A percentile compares a stretch with the other conserved stretches of the same genome.
phyloP scores from a whole-genome alignment of 1,284 basidiomycete species.

The Microbotryum silenes-acaulis region DNA sequence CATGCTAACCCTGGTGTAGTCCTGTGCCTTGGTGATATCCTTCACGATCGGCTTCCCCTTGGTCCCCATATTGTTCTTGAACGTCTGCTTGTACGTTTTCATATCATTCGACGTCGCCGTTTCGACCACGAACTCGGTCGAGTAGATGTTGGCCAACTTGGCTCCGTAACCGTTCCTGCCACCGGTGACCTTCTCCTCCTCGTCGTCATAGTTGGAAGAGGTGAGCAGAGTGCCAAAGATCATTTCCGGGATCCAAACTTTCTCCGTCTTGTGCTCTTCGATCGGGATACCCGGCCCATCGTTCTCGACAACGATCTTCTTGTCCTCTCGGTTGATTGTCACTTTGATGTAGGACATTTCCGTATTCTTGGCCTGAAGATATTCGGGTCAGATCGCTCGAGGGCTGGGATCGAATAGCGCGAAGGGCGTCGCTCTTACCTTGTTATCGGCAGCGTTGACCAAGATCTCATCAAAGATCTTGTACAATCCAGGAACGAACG shows the following conservation, averaged over 20 bases:
- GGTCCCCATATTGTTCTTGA: slow-evolving; percentile 86
- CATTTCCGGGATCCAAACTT: slow-evolving; percentile 92
- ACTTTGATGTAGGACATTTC: slow-evolving; percentile 85
- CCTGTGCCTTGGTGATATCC: slow-evolving; percentile 70
- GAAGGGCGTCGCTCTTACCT: slow-evolving; percentile 51
- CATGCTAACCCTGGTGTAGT: slow-evolving; percentile 61
- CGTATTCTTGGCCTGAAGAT: slow-evolving; percentile 69
- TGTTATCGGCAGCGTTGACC: slow-evolving; percentile 98
- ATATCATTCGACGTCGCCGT: slow-evolving; percentile 81
- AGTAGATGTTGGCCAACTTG: slow-evolving; percentile 98
- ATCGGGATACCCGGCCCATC: slow-evolving; percentile 95
- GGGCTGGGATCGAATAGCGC: background rate
- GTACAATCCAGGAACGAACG: slow-evolving; percentile 95
- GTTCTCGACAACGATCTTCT: slow-evolving; percentile 87
- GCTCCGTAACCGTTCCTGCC: slow-evolving; percentile 98
- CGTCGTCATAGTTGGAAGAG: slow-evolving; percentile 96
- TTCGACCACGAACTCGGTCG: slow-evolving; percentile 92
- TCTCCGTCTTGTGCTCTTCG: slow-evolving; percentile 87
- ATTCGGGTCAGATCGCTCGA: background rate
- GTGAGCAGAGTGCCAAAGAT: slow-evolving; percentile 96
- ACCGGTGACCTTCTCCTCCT: slow-evolving; percentile 97
- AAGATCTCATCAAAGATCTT: slow-evolving; percentile 99
- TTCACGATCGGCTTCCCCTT: slow-evolving; percentile 87
- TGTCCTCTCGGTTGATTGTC: slow-evolving; percentile 73
- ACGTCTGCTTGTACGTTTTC: slow-evolving; percentile 94